Conservation (phyloP, 768 basidiomycete species). For the Coprinellus micaceus region DNA sequence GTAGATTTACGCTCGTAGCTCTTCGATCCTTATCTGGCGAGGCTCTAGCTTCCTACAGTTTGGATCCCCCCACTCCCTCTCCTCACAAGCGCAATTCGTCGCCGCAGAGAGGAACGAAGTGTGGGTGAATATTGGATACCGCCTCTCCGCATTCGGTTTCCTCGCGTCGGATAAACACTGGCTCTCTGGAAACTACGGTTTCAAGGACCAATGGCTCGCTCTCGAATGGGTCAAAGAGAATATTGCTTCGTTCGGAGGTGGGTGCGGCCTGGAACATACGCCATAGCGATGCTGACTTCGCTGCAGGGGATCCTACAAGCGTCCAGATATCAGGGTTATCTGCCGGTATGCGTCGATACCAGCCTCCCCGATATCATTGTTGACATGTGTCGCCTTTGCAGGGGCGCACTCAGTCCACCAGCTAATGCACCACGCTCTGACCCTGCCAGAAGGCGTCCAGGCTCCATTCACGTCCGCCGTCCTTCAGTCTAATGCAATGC, state of each 20-base stretch:
- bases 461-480: constrained; percentile 67
- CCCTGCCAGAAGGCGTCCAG: constrained; percentile 47
- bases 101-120: constrained; percentile 63
- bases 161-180: constrained; percentile 60
- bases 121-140: constrained; percentile 75
- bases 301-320: constrained; percentile 53
- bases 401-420: constrained; percentile 77
- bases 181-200: constrained; percentile 73
- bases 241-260: constrained; percentile 67
- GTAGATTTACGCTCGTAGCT: constrained; percentile 7
- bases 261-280: not conserved
- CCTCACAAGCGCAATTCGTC: constrained; percentile 62
- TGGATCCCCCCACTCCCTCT: constrained; percentile 65
- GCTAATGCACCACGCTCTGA: constrained; percentile 64
- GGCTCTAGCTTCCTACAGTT: constrained; percentile 73
- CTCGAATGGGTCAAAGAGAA: constrained; percentile 70
- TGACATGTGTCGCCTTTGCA: constrained; percentile 17
- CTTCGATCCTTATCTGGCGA: not conserved
- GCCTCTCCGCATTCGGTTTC: constrained; percentile 75
- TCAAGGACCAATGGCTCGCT: constrained; percentile 81
- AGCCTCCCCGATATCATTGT: not conserved
- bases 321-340: constrained; percentile 69
- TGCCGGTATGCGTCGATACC: constrained; percentile 44
- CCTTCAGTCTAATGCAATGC: constrained; percentile 72
- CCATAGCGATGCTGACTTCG: not conserved